Evolutionary conservation across 352 stramenopile genomes (phyloP).

Genomic region (Pythium utonaiense): DNA sequence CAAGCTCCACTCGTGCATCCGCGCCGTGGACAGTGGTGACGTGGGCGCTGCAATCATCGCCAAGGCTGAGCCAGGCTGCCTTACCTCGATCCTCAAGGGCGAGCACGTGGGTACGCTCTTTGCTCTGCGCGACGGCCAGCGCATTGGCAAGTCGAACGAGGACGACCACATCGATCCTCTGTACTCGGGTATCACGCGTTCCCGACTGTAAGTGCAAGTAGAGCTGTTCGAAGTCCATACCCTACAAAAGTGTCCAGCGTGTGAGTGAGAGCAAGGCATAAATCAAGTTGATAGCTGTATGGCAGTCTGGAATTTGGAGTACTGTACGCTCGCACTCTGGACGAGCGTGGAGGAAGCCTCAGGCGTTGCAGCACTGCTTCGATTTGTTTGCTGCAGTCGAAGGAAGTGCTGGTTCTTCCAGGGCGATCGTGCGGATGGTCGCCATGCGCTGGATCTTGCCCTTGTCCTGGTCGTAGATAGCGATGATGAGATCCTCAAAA

Average conservation of each 20-base stretch:
- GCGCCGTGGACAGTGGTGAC: slow-evolving; percentile 64
- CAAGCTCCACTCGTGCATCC: slow-evolving; percentile 80
- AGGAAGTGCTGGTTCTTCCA: slow-evolving; percentile 27
- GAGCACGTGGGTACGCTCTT: slow-evolving; percentile 72
- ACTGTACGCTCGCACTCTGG: not conserved
- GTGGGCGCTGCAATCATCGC: slow-evolving; percentile 59
- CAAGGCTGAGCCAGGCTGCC: slow-evolving; percentile 55
- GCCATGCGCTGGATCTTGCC: slow-evolving; percentile 38
- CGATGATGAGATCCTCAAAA: slow-evolving; percentile 71
- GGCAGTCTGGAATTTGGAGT: not conserved
- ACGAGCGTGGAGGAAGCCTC: not conserved
- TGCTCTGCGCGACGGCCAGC: slow-evolving; percentile 32
- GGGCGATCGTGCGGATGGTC: slow-evolving; percentile 30
- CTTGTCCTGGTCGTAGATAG: slow-evolving; percentile 65
- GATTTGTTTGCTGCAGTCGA: not conserved
- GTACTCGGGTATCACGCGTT: slow-evolving; percentile 56
- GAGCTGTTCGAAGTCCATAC: not conserved
- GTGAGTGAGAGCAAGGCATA: too few species aligned
- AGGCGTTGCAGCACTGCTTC: slow-evolving; percentile 42
- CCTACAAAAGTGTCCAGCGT: too few species aligned
- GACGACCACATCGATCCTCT: slow-evolving; percentile 57
- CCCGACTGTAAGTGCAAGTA: slow-evolving; percentile 22
- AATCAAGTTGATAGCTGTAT: slow-evolving; percentile 4
- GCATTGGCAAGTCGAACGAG: slow-evolving; percentile 43
- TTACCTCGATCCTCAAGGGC: slow-evolving; percentile 66